A percentile compares a stretch with the other conserved stretches of the same genome.
phyloP scores from a whole-genome alignment of 75 land plant species.

The Picea glauca region DNA sequence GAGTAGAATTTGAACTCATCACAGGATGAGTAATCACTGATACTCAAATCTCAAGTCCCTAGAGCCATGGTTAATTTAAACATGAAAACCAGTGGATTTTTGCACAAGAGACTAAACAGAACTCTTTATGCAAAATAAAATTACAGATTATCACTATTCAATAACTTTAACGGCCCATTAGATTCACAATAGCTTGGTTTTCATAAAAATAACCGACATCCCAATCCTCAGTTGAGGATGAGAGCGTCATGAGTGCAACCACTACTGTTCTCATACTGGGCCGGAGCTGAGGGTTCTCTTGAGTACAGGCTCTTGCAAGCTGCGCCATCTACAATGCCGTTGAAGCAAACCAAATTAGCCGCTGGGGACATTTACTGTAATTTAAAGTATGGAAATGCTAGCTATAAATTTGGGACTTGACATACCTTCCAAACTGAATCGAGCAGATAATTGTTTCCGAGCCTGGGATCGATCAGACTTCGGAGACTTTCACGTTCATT shows the following conservation, averaged over 20 bases:
- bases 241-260: slow-evolving; percentile 92
- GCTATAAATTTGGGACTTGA: background rate
- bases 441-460: slow-evolving; percentile 68
- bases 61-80: background rate
- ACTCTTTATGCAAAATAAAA: too few relatives aligned
- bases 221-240: slow-evolving; percentile 76
- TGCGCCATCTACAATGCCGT: slow-evolving; percentile 65
- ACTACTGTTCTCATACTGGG: slow-evolving; percentile 90
- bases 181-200: slow-evolving; percentile 13
- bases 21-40: too few relatives aligned
- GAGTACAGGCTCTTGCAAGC: slow-evolving; percentile 85
- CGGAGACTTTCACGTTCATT: slow-evolving; percentile 54
- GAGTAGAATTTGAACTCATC: too few relatives aligned
- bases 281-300: slow-evolving; percentile 69
- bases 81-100: too few relatives aligned
- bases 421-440: slow-evolving; percentile 83
- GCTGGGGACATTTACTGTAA: background rate
- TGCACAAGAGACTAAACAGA: too few relatives aligned
- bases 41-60: background rate
- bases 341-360: background rate
- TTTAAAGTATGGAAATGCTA: background rate
- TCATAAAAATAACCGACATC: slow-evolving; percentile 60
- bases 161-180: too few relatives aligned
- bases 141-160: too few relatives aligned
- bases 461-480: slow-evolving; percentile 74